A percentile compares a stretch with the other conserved stretches of the same genome.
phyloP scores from a whole-genome alignment of 2,329 filamentous ascomycete genomes.

The Dichotomopilus funicola region DNA sequence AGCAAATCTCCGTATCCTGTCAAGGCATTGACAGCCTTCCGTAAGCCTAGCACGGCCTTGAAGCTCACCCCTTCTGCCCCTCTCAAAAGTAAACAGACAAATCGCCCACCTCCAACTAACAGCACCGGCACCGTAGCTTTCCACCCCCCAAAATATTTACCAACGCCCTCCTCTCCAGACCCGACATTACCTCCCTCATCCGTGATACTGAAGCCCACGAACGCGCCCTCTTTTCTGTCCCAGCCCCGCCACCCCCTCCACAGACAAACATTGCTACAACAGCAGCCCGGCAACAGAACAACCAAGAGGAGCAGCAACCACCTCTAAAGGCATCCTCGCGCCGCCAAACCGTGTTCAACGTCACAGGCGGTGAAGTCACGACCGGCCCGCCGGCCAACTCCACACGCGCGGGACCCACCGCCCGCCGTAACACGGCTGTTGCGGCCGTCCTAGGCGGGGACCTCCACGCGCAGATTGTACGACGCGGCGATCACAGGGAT shows the following conservation, averaged over 20 bases:
- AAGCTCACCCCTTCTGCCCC: not conserved
- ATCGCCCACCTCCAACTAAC: not conserved
- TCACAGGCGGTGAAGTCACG: slow-evolving; percentile 56
- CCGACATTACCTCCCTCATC: slow-evolving; percentile 91
- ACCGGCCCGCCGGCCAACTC: slow-evolving; percentile 44
- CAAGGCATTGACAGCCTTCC: slow-evolving; percentile 68
- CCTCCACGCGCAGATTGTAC: slow-evolving; percentile 72
- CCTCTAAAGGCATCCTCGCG: slow-evolving; percentile 40
- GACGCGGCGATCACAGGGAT: slow-evolving; percentile 38
- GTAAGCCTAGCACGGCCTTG: slow-evolving; percentile 39
- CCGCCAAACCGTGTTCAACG: slow-evolving; percentile 60
- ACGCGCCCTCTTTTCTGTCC: slow-evolving; percentile 87
- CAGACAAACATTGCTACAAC: slow-evolving; percentile 13
- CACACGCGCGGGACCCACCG: slow-evolving; percentile 40
- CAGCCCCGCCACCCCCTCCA: slow-evolving; percentile 53
- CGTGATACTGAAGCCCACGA: slow-evolving; percentile 94
- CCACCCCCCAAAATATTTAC: slow-evolving; percentile 90
- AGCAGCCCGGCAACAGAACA: slow-evolving; percentile 29
- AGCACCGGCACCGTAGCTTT: slow-evolving; percentile 52
- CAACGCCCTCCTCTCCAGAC: slow-evolving; percentile 78
- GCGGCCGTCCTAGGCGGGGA: slow-evolving; percentile 83
- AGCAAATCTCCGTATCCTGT: slow-evolving; percentile 71
- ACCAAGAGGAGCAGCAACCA: slow-evolving; percentile 30
- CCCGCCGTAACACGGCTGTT: slow-evolving; percentile 70
- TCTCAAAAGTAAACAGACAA: slow-evolving; percentile 3